phyloP scores from a whole-genome alignment of 2,329 filamentous ascomycete species.

The Metarhizium rileyi region DNA sequence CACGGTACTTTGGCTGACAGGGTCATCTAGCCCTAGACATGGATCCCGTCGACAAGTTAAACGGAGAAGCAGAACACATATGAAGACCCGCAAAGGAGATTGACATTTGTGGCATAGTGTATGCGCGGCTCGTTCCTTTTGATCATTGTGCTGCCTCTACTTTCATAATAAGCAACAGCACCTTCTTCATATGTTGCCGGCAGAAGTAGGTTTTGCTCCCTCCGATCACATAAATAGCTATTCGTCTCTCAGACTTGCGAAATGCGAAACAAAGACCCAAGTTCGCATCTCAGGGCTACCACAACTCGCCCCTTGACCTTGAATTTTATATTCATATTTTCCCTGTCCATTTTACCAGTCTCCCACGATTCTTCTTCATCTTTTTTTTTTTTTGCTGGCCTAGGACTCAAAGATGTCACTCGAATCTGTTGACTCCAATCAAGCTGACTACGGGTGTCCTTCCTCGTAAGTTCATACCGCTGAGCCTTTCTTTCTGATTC shows the following conservation, averaged over 20 bases:
- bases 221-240: not conserved
- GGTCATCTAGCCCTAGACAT: not conserved
- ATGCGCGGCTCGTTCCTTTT: not conserved
- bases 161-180: not conserved
- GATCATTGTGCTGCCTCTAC: not conserved
- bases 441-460: not conserved
- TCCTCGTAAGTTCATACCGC: not conserved
- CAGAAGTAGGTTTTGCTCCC: not conserved
- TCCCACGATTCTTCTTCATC: not conserved
- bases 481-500: not conserved
- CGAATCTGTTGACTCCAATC: not conserved
- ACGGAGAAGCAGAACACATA: not conserved
- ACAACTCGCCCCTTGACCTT: too few species aligned
- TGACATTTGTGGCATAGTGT: not conserved
- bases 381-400: not conserved
- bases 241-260: not conserved
- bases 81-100: not conserved
- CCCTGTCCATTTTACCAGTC: not conserved
- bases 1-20: too few species aligned
- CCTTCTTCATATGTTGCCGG: not conserved
- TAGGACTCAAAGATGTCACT: not conserved
- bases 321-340: not conserved
- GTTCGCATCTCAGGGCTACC: not conserved
- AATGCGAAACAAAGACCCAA: not conserved
- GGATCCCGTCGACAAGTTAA: too few species aligned